Evolutionary conservation across 345 rosid genomes (phyloP), one percentile per base, ranked within the genome.

Genomic region (Eucalyptus marginata): DNA sequence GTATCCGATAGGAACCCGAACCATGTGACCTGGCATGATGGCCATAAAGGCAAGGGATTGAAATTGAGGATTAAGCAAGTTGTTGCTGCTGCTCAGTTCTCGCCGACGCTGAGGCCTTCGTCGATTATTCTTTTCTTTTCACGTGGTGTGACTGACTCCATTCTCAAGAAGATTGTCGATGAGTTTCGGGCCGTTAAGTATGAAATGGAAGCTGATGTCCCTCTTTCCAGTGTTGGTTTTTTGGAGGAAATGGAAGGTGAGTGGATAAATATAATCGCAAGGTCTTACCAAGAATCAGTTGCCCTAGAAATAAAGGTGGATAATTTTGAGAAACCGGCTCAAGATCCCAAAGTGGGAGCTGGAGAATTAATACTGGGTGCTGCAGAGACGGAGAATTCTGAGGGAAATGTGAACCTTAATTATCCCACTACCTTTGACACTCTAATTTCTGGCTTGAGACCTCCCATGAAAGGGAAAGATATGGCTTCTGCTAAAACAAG

Each of bases 1-100:
- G 99, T 97, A 36, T 97, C 99, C 2, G 97, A 97, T 87, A 92
- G 99, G 92, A 98, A 98, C 90, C 98, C 98, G 6, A 92, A 36
- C 22, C 95, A 95, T 89, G 89, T 98, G 76, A 89, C 91, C 10
- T 97, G 99, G 99, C 44, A 64, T 20, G 91, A 87, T 51, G 86
- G 90, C 49, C 66, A 51, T 33, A 92, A 54, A 87, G 58, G 62
- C 49, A 95, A 94, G 90, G 98, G 97, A 40, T 92, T 96, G n/a
- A 95, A 83, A 84, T 91, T 87, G 59, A 94, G 97, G 59, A 86
- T 98, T 71, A 91, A 93, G 66, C 90, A 90, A 43, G 87, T 95
- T 16, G 80, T 96, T 64, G 91, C 83, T 88, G 98, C 99, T 3
- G 94, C 98, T 24, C 89, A 83, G 7, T 93, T 94, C 31, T 92